Conservation (phyloP, 805 yeast genomes). For the Saccharomycopsis microspora region DNA sequence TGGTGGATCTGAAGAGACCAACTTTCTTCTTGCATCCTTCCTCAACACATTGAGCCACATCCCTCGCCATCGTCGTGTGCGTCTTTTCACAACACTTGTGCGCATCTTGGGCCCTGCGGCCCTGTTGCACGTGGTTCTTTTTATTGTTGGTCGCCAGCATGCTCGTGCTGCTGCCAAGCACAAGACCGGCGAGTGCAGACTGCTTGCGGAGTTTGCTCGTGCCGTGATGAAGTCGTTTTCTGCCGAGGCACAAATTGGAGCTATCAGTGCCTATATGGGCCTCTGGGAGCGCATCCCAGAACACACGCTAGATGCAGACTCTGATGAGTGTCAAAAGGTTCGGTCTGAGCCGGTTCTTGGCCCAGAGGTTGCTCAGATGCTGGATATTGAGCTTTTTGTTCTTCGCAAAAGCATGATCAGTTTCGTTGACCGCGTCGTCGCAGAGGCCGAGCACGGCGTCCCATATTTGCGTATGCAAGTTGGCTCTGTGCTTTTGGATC, state of each 20-base stretch:
- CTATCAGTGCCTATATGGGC: conserved; percentile 37
- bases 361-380: conserved; percentile 40
- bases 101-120: conserved; percentile 57
- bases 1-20: conserved; percentile 48
- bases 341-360: conserved; percentile 52
- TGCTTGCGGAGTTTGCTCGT: conserved; percentile 60
- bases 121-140: conserved; percentile 62
- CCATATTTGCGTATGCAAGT: conserved; percentile 45
- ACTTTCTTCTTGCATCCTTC: conserved; percentile 76
- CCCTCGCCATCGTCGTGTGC: conserved; percentile 92
- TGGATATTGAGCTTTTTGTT: conserved; percentile 34
- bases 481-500: conserved; percentile 37
- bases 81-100: conserved; percentile 67
- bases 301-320: conserved; percentile 17
- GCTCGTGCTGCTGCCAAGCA: conserved; percentile 40
- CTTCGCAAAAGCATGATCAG: conserved; percentile 42
- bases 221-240: conserved; percentile 59
- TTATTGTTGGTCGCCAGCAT: conserved; percentile 74
- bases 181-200: conserved; percentile 54
- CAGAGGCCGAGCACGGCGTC: conserved; percentile 25
- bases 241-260: conserved; percentile 54
- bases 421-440: conserved; percentile 40
- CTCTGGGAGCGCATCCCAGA: conserved; percentile 29
- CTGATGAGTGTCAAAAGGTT: conserved; percentile 28
- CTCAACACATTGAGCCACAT: conserved; percentile 93